Evolutionary conservation across 192 early-diverging fungal species (phyloP).

Genomic region (Allomyces macrogynus): DNA sequence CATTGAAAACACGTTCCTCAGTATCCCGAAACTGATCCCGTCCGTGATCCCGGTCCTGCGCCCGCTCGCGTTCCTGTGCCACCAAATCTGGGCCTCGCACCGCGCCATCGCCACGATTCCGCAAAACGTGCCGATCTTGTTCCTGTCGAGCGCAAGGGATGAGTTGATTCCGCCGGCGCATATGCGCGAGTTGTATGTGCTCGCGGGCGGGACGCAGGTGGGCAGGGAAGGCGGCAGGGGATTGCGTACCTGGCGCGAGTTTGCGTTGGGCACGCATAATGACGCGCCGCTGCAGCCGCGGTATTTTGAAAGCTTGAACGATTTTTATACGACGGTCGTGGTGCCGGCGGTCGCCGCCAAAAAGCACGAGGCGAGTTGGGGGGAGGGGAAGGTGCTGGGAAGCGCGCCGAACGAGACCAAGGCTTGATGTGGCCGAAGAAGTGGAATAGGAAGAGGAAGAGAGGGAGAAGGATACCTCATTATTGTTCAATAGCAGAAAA

Average conservation of each 20-base stretch:
- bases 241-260: conserved; percentile 29
- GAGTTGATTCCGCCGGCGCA: conserved; percentile 74
- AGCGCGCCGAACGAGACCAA: too few species aligned
- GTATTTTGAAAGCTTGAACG: conserved; percentile 58
- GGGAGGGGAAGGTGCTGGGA: too few species aligned
- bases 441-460: too few species aligned
- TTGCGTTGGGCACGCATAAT: conserved; percentile 70
- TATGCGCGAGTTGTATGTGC: conserved; percentile 56
- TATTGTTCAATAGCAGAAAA: too few species aligned
- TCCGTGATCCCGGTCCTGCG: conserved; percentile 52
- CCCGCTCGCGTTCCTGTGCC: conserved; percentile 54
- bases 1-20: conserved; percentile 87
- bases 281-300: conserved; percentile 68
- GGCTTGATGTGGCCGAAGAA: too few species aligned
- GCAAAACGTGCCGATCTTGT: conserved; percentile 45
- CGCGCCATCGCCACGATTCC: conserved; percentile 37
- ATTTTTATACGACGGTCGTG: conserved; percentile 14
- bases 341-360: too few species aligned
- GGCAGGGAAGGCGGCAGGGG: background rate
- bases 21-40: conserved; percentile 74
- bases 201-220: conserved; percentile 20
- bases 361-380: too few species aligned
- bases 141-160: conserved; percentile 60
- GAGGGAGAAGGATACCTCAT: too few species aligned
- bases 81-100: conserved; percentile 79